Base-by-base conservation (phyloP, 2,329 filamentous ascomycete genomes). In the Fusarium metavorans region DNA sequence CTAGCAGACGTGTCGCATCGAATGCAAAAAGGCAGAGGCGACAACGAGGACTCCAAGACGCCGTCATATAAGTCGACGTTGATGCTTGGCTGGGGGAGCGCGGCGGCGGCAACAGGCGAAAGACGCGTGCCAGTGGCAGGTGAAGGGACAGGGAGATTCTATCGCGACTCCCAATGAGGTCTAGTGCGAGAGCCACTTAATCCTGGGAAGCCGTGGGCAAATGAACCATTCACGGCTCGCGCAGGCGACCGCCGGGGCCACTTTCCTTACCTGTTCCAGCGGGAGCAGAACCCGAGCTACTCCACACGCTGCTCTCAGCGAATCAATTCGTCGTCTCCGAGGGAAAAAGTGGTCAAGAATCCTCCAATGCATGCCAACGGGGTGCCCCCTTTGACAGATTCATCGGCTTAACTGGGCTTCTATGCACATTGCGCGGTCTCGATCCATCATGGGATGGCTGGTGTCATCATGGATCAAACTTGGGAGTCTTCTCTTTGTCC, bases 101-200 rank as follows among this genome's bases (percentile, higher is more conserved):
- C 70, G 71, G 72, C 72, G 72, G 68, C 72, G 62, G 67, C 66
- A 63, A 54, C 45, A 60, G 59, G 56, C 61, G 68, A 72, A 72
- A 77, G 80, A 81, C 79, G 80, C 80, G 79, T 81, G 79, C 77
- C 73, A 77, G 71, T 74, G 74, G 64, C 74, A 74, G 71, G 72
- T 69, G 66, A 67, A 75, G 76, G 71, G 72, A 64, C 76, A 77
- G 75, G 77, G 77, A 78, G 77, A 78, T 75, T 78, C 79, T 78
- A 79, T 80, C 76, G 72, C 74, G 77, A 75, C 71, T 71, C 80
- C 77, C 69, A 68, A 76, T 78, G 65, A 20, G 74, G 80, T 41
- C 72, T 82, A 82, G 81, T 67, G 77, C 61, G 30, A 71, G 70
- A 66, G 64, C 60, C 58, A 66, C 69, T 52, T 20, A 61, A 58